phyloP scores from a whole-genome alignment of 1,284 basidiomycete species.

The Anthracocystis walkeri region DNA sequence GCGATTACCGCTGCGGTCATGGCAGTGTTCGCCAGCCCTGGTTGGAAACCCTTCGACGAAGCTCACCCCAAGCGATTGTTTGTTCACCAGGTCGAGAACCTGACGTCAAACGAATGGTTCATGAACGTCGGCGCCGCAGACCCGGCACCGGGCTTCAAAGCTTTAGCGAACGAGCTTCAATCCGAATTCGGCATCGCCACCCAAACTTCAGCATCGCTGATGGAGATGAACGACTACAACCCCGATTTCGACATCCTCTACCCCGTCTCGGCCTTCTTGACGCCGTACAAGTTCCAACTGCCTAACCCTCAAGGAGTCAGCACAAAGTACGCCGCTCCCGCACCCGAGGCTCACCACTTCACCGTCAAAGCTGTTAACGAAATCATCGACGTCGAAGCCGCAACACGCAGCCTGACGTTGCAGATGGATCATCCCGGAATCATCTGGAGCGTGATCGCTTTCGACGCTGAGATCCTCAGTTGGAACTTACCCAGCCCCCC shows the following conservation, averaged over 20 bases:
- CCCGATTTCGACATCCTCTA: slow-evolving; percentile 75
- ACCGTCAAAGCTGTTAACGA: slow-evolving; percentile 77
- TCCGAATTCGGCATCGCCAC: slow-evolving; percentile 74
- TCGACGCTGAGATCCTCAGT: slow-evolving; percentile 87
- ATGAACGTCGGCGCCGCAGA: slow-evolving; percentile 88
- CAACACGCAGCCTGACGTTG: slow-evolving; percentile 80
- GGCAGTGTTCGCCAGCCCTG: slow-evolving; percentile 75
- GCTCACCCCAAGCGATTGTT: slow-evolving; percentile 90
- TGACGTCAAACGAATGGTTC: slow-evolving; percentile 77
- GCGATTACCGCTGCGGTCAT: slow-evolving; percentile 72
- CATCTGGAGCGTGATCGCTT: slow-evolving; percentile 91
- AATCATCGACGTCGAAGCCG: slow-evolving; percentile 74
- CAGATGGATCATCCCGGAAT: slow-evolving; percentile 83
- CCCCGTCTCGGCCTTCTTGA: slow-evolving; percentile 78
- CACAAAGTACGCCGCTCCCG: slow-evolving; percentile 43
- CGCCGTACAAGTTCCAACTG: slow-evolving; percentile 80
- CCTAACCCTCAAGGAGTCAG: slow-evolving; percentile 67
- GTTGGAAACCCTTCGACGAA: slow-evolving; percentile 79
- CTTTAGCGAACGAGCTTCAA: slow-evolving; percentile 77
- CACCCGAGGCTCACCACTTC: slow-evolving; percentile 71
- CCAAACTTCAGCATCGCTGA: slow-evolving; percentile 58
- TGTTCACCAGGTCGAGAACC: slow-evolving; percentile 86
- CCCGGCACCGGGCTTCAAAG: slow-evolving; percentile 80
- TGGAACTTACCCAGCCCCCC: slow-evolving; percentile 77
- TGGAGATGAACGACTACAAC: slow-evolving; percentile 66